Conservation (phyloP, 257 asterid species). For the Petunia secreta region DNA sequence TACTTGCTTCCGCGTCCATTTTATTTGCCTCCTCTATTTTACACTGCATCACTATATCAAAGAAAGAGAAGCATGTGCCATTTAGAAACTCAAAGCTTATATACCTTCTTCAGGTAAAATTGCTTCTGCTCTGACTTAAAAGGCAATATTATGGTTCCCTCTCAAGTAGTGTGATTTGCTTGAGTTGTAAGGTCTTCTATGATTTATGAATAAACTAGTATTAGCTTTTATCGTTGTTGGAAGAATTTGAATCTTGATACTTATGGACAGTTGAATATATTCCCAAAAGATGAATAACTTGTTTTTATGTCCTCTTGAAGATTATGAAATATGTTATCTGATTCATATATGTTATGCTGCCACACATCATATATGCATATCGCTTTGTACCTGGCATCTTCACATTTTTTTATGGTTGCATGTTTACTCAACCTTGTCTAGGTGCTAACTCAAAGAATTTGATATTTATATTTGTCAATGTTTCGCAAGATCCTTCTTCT, state of each 20-base stretch:
- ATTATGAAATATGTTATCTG: too few species aligned
- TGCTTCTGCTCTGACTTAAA: too few species aligned
- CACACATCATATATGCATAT: too few species aligned
- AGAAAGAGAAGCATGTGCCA: slow-evolving; percentile 90
- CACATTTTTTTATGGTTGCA: slow-evolving; percentile 10
- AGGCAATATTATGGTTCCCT: too few species aligned
- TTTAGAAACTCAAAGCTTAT: slow-evolving; percentile 90
- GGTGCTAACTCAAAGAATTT: slow-evolving; percentile 90
- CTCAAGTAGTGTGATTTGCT: too few species aligned
- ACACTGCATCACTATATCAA: slow-evolving; percentile 86
- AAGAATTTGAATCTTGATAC: not conserved
- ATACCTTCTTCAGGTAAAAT: slow-evolving; percentile 89
- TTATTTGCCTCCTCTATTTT: too few species aligned
- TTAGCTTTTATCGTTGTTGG: too few species aligned
- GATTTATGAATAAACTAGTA: too few species aligned
- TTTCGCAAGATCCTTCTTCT: slow-evolving; percentile 79
- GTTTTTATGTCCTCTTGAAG: not conserved
- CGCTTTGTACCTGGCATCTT: too few species aligned
- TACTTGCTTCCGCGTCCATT: too few species aligned
- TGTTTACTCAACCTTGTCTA: slow-evolving; percentile 72
- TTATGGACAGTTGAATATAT: not conserved
- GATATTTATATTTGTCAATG: slow-evolving; percentile 68
- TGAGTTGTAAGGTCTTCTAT: not conserved
- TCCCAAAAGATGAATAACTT: not conserved
- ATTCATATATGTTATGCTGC: too few species aligned